phyloP scores from a whole-genome alignment of 371 early-diverging fungal genomes.

The Rhizomucor miehei region DNA sequence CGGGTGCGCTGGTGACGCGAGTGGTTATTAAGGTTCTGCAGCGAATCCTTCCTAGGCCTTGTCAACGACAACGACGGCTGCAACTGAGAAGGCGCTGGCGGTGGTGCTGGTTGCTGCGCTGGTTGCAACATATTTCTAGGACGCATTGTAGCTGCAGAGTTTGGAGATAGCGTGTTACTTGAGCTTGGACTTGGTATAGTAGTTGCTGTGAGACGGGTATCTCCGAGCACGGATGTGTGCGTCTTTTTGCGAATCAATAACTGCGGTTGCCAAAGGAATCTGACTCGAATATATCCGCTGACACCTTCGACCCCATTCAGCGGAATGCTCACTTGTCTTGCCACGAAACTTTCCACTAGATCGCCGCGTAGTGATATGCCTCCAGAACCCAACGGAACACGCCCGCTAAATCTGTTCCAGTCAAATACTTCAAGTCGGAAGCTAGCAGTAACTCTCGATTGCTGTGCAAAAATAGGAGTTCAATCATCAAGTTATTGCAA shows the following conservation, averaged over 20 bases:
- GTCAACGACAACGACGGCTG: background rate
- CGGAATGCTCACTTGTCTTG: slow-evolving; percentile 35
- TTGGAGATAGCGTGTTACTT: slow-evolving; percentile 3
- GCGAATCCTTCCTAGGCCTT: background rate
- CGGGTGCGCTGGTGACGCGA: background rate
- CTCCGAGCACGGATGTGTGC: slow-evolving; percentile 35
- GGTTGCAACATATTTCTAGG: background rate
- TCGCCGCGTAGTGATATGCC: slow-evolving; percentile 43
- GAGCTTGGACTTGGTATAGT: slow-evolving; percentile 1
- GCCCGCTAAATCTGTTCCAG: slow-evolving; percentile 72
- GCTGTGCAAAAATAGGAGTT: slow-evolving; percentile 19
- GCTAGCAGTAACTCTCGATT: slow-evolving; percentile 55
- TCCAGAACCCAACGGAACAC: slow-evolving; percentile 48
- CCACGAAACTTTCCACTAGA: slow-evolving; percentile 35
- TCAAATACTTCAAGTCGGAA: slow-evolving; percentile 79
- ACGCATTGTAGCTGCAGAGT: slow-evolving; percentile 6
- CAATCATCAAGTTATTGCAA: background rate
- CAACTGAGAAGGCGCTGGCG: background rate
- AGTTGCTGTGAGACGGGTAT: slow-evolving; percentile 9
- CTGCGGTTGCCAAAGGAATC: slow-evolving; percentile 47
- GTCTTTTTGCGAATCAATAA: slow-evolving; percentile 38
- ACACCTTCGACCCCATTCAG: slow-evolving; percentile 45
- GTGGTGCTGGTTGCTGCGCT: background rate
- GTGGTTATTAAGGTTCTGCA: background rate
- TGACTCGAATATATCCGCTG: slow-evolving; percentile 33